Evolutionary conservation across 768 basidiomycete genomes (phyloP), one percentile per base, ranked within the genome.

Genomic region (Rubroboletus pulcherrimus): DNA sequence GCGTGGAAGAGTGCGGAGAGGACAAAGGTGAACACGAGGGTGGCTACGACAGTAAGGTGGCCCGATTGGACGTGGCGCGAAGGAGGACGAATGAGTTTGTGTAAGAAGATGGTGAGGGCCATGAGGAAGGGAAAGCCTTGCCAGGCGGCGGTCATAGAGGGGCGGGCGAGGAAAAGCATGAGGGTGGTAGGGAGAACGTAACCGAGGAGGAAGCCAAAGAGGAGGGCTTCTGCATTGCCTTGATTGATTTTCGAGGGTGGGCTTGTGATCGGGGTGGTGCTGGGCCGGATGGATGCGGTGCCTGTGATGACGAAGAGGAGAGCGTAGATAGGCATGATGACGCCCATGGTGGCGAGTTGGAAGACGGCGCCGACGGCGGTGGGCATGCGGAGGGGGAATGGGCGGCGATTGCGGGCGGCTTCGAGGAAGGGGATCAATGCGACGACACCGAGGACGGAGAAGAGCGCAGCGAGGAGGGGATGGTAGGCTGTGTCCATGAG

Each of bases 141-240:
- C 83, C 83, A 85, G 33, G 78, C 67, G 11, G 26, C 26, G 14
- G 81, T 83, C 42, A 82, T 65, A 44, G 58, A 58, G 0, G 78
- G 73, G 49, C 77, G 78, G 26, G 70, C 62, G 29, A 80, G 53
- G 43, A 72, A 31, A 55, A 83, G 46, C 74, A 84, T 77, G 46
- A 71, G 72, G 19, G 72, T 52, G 7, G 80, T 76, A 10, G 82
- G 81, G n/a, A 82, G 73, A 21, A 71, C 61, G 12, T 70, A 75
- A 8, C 81, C 81, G 8, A 74, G 61, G 34, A 78, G 26, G 33
- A 82, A 31, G 1, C 76, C 78, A 60, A 83, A 83, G n/a, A 79
- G 58, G 30, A 81, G 70, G 17, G 80, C 81, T 63, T 83, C 78
- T 5, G 77, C 81, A 41, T 81, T 76, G 12, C 69, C 76, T 57